phyloP scores from a whole-genome alignment of 768 basidiomycete genomes.

The Boletus patriciae region DNA sequence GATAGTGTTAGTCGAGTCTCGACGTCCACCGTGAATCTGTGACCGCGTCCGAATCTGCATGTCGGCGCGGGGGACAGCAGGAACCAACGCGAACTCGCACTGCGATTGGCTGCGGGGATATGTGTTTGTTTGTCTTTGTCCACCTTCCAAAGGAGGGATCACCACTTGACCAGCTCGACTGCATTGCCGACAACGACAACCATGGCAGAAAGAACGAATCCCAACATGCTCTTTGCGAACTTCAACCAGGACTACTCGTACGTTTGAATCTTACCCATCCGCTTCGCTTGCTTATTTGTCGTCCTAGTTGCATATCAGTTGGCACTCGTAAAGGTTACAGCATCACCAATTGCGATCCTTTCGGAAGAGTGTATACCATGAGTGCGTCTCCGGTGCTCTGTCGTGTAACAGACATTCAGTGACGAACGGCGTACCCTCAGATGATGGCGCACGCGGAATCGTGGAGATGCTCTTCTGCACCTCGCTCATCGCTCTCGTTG shows the following conservation, averaged over 20 bases:
- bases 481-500: conserved; percentile 94
- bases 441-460: conserved; percentile 91
- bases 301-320: conserved; percentile 78
- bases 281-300: conserved; percentile 1
- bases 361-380: conserved; percentile 92
- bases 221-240: conserved; percentile 80
- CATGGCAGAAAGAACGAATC: conserved; percentile 42
- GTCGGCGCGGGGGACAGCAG: neutral
- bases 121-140: conserved; percentile 20
- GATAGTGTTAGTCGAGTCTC: neutral
- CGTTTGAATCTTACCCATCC: conserved; percentile 22
- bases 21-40: no score
- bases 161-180: neutral
- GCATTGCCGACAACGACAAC: conserved; percentile 12
- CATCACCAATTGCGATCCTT: conserved; percentile 98
- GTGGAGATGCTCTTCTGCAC: conserved; percentile 99
- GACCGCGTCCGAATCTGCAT: neutral
- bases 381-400: conserved; percentile 55
- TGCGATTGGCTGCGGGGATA: neutral
- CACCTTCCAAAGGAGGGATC: conserved; percentile 9
- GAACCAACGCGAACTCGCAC: neutral
- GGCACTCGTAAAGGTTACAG: conserved; percentile 95
- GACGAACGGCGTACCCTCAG: conserved; percentile 38
- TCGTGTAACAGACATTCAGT: neutral
- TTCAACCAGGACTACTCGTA: conserved; percentile 99